These are phyloP conservation scores for Phialophora verrucosa DNA, from an alignment of 2,329 filamentous ascomycete genomes.

Conservation along the genomic window DNA sequence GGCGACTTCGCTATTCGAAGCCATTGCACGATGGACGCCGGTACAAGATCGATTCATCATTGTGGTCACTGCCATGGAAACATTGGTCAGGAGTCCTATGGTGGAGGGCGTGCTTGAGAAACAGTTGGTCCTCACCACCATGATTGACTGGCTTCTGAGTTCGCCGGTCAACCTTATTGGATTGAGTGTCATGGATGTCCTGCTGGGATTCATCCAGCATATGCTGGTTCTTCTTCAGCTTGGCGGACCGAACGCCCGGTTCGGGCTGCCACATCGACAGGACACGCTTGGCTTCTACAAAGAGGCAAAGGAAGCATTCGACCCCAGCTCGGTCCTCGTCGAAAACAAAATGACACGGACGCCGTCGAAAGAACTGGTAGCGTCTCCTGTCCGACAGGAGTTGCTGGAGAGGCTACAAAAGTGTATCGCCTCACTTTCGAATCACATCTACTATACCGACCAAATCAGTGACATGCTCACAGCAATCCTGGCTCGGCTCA, in stretches of 20 bases:
- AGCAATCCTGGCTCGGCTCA: slow-evolving; percentile 77
- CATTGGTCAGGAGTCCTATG: slow-evolving; percentile 70
- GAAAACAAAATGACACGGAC: slow-evolving; percentile 19
- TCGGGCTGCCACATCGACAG: slow-evolving; percentile 46
- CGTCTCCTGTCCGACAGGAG: slow-evolving; percentile 62
- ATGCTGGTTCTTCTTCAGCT: slow-evolving; percentile 78
- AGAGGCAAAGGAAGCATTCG: slow-evolving; percentile 38
- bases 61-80: slow-evolving; percentile 79
- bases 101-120: slow-evolving; percentile 73
- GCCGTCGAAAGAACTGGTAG: slow-evolving; percentile 47
- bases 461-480: slow-evolving; percentile 94
- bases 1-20: slow-evolving; percentile 80
- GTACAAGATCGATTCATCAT: slow-evolving; percentile 95
- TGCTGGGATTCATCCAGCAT: slow-evolving; percentile 83
- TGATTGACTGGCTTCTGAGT: slow-evolving; percentile 81
- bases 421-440: slow-evolving; percentile 89
- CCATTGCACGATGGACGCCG: slow-evolving; percentile 84
- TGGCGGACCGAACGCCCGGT: slow-evolving; percentile 50
- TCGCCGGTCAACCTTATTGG: slow-evolving; percentile 94
- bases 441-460: slow-evolving; percentile 95
- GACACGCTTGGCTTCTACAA: slow-evolving; percentile 42
- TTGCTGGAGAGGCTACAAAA: slow-evolving; percentile 74
- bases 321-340: slow-evolving; percentile 32
- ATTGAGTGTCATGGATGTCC: slow-evolving; percentile 92
- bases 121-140: slow-evolving; percentile 74